These are phyloP conservation scores for Colletotrichum sidae DNA, from an alignment of 2,329 filamentous ascomycete genomes.

Conservation along the genomic window DNA sequence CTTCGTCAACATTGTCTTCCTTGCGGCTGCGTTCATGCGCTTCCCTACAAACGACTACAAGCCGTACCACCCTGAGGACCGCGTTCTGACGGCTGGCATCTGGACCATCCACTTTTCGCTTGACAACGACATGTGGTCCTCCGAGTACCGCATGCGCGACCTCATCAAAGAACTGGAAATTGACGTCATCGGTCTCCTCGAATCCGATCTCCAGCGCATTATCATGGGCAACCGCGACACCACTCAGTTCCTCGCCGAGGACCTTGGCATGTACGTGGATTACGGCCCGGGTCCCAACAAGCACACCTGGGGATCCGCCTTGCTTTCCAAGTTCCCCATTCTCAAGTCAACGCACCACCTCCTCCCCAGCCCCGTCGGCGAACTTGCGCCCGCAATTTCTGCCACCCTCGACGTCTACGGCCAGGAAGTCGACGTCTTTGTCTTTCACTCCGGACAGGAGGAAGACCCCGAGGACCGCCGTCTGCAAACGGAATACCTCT, in stretches of 20 bases:
- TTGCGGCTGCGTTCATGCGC: slow-evolving; percentile 85
- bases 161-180: slow-evolving; percentile 93
- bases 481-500: slow-evolving; percentile 86
- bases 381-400: slow-evolving; percentile 94
- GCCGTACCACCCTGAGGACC: slow-evolving; percentile 88
- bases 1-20: slow-evolving; percentile 82
- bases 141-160: slow-evolving; percentile 92
- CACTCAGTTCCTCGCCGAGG: slow-evolving; percentile 94
- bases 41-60: slow-evolving; percentile 94
- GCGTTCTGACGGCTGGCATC: slow-evolving; percentile 91
- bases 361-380: slow-evolving; percentile 91
- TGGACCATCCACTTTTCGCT: slow-evolving; percentile 99
- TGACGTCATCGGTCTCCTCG: slow-evolving; percentile 95
- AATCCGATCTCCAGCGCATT: slow-evolving; percentile 93
- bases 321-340: slow-evolving; percentile 97
- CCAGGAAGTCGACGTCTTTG: slow-evolving; percentile 89
- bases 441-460: slow-evolving; percentile 98
- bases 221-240: slow-evolving; percentile 99
- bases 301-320: slow-evolving; percentile 94
- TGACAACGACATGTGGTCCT: slow-evolving; percentile 99
- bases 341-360: slow-evolving; percentile 97
- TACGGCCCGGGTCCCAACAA: slow-evolving; percentile 98
- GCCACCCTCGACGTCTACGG: slow-evolving; percentile 97
- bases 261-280: slow-evolving; percentile 98
- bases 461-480: slow-evolving; percentile 93